Evolutionary conservation across 306 rosid genomes (phyloP), one percentile per base, ranked within the genome.

Genomic region (Crotalaria pallida): DNA sequence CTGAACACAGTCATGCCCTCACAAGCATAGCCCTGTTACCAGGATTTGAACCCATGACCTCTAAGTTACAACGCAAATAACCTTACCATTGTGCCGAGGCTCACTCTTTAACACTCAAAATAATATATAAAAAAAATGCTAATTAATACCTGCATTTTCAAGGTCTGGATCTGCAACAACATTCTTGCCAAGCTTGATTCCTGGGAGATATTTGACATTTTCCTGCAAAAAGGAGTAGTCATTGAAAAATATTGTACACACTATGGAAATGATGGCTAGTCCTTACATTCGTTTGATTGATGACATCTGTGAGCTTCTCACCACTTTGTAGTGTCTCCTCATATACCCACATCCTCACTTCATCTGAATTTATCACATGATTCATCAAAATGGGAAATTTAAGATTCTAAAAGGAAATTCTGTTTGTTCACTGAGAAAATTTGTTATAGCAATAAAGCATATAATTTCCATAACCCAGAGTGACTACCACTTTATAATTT

Each of bases 291-390:
- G 79, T 78, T 77, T 69, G 73, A 78, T 95, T 95, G 85, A 95
- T 95, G 64, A 75, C 92, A 70, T 89, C 97, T 34, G 97, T 87
- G 74, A 95, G 96, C 84, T 91, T 91, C 48, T 86, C 93, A 6
- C 97, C 99, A 76, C 77, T 75, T 52, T 91, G 90, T 53, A 95
- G 75, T 58, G 85, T 91, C 70, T 91, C 99, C 83, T 95, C 99
- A 55, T 24, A 91, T 34, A 95, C 99, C 99, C 99, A 91, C 97
- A 91, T 91, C 71, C 99, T 86, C 58, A 95, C 99, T 76, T 95
- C 96, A 80, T 91, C 99, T 95, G 84, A 74, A 73, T 79, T 73
- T 67, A 64, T 43, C 47, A 33, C 2, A 68, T 5, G 51, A 60
- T 2, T 43, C 71, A 74, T 78, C 81, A 81, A 56, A 52, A 45